Conservation (phyloP, 148 eudicot species). For the Arctostaphylos glauca region DNA sequence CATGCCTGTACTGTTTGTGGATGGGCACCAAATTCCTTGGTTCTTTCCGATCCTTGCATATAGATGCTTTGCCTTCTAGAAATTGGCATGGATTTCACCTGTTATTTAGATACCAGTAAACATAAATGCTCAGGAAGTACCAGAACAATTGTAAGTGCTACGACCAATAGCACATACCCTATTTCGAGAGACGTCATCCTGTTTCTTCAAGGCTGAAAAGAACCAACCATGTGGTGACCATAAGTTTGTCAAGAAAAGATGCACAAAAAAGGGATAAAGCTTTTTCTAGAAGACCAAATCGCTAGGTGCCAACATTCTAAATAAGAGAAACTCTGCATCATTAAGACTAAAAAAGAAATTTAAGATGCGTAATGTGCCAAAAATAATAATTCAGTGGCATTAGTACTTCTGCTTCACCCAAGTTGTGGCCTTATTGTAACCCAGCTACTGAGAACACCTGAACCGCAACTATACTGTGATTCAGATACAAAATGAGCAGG, state of each 20-base stretch:
- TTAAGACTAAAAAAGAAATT: not conserved
- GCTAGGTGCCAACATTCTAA: not conserved
- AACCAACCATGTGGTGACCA: not conserved
- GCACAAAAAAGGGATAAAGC: not conserved
- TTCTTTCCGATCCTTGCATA: constrained; percentile 23
- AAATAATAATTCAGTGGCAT: no score
- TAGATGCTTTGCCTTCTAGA: constrained; percentile 16
- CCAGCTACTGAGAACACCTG: not conserved
- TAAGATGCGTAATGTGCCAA: not conserved
- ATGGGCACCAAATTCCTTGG: constrained; percentile 4
- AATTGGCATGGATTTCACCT: constrained; percentile 30
- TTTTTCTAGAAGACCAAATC: not conserved
- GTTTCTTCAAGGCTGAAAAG: constrained; percentile 37
- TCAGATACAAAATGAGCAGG: not conserved
- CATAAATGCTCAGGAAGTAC: not conserved
- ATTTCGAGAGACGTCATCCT: constrained; percentile 23
- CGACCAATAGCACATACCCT: constrained; percentile 28
- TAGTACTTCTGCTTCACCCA: not conserved
- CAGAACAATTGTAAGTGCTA: not conserved
- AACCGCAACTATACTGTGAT: not conserved
- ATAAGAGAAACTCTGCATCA: not conserved
- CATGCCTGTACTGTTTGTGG: constrained; percentile 28
- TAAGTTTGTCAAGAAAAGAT: not conserved
- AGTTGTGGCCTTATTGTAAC: not conserved
- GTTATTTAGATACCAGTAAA: constrained; percentile 6